These are phyloP conservation scores for Verticillium nubilum DNA, from an alignment of 2,329 filamentous ascomycete genomes.

Conservation along the genomic window DNA sequence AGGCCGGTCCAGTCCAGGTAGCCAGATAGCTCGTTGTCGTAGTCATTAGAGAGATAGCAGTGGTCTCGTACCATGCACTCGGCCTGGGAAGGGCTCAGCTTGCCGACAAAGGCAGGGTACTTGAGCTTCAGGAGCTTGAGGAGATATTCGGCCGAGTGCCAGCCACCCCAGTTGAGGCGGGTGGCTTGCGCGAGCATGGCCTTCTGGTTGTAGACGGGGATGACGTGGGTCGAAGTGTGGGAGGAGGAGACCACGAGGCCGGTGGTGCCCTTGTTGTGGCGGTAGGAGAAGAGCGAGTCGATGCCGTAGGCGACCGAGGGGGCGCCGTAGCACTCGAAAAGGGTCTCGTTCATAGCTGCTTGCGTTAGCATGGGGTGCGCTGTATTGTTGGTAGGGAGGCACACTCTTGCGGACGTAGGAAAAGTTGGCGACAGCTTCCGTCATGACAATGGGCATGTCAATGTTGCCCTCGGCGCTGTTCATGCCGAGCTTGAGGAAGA, in stretches of 20 bases:
- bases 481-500: constrained; percentile 89
- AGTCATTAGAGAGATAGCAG: constrained; percentile 83
- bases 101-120: constrained; percentile 83
- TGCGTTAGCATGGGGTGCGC: background rate
- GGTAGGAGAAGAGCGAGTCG: constrained; percentile 93
- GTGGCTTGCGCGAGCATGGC: constrained; percentile 80
- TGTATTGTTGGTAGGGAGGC: background rate
- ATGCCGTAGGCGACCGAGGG: constrained; percentile 91
- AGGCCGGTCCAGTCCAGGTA: constrained; percentile 90
- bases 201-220: constrained; percentile 85
- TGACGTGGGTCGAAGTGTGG: constrained; percentile 89
- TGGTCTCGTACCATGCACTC: constrained; percentile 84
- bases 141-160: constrained; percentile 84
- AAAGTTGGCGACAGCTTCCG: constrained; percentile 87
- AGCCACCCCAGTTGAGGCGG: constrained; percentile 90
- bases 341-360: constrained; percentile 89
- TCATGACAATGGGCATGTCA: constrained; percentile 88
- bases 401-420: constrained; percentile 82
- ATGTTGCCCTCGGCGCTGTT: constrained; percentile 69
- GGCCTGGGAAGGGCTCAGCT: constrained; percentile 79
- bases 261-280: constrained; percentile 81
- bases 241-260: constrained; percentile 89
- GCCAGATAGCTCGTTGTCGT: constrained; percentile 67
- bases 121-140: constrained; percentile 85
- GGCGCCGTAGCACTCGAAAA: constrained; percentile 93